phyloP scores from a whole-genome alignment of 2,329 filamentous ascomycete genomes.

The Sphaceloma murrayae region DNA sequence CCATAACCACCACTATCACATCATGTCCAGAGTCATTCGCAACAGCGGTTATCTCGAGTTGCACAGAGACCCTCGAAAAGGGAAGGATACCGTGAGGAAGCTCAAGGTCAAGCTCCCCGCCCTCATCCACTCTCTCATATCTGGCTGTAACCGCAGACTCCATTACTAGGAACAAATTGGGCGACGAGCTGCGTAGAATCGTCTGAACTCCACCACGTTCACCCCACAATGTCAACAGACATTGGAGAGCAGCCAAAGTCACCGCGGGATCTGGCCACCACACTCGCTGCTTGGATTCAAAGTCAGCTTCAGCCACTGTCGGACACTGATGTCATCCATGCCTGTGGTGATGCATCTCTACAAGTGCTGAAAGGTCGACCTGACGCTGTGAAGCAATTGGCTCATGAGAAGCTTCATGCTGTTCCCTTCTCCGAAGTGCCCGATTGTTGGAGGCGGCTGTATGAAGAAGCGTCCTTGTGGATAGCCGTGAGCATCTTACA shows the following conservation, averaged over 20 bases:
- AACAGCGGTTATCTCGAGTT: constrained; percentile 7
- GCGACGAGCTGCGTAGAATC: no score
- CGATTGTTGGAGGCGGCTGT: constrained; percentile 58
- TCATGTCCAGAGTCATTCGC: constrained; percentile 11
- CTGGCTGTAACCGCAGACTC: constrained; percentile 13
- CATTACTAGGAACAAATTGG: neutral
- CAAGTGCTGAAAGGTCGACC: constrained; percentile 30
- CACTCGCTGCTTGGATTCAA: neutral
- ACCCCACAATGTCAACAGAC: no score
- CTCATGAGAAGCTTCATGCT: constrained; percentile 59
- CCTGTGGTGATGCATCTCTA: constrained; percentile 35
- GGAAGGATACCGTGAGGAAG: constrained; percentile 8
- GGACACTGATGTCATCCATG: constrained; percentile 27
- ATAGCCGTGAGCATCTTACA: constrained; percentile 36
- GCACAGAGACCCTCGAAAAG: constrained; percentile 3
- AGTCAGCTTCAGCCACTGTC: neutral
- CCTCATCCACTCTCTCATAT: constrained; percentile 6
- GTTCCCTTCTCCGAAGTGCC: constrained; percentile 60
- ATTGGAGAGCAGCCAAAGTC: no score
- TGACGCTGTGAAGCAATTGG: constrained; percentile 48
- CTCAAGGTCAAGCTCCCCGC: constrained; percentile 15
- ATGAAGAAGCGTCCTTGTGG: constrained; percentile 60
- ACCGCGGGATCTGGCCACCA: neutral
- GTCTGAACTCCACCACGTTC: no score
- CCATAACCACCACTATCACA: no score